Evolutionary conservation across 495 filamentous ascomycete genomes (phyloP).

Genomic region (Xylaria telfairii): DNA sequence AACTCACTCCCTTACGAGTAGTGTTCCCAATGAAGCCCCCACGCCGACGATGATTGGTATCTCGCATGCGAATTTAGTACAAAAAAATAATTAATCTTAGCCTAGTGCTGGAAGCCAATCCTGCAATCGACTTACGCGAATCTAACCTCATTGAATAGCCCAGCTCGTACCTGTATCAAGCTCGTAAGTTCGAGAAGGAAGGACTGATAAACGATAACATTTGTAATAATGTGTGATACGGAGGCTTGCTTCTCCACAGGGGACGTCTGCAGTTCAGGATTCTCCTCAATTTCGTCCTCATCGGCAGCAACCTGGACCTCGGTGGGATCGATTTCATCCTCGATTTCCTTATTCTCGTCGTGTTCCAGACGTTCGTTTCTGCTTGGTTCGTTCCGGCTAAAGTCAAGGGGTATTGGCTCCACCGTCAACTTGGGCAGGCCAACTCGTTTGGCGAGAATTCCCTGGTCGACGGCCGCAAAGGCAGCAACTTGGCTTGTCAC

Average conservation of each 20-base stretch:
- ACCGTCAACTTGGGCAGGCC: slow-evolving; percentile 43
- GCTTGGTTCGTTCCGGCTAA: slow-evolving; percentile 38
- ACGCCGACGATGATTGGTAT: slow-evolving; percentile 28
- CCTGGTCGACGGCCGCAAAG: slow-evolving; percentile 60
- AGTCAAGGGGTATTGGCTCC: slow-evolving; percentile 48
- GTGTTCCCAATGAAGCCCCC: background rate
- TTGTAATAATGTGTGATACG: slow-evolving; percentile 87
- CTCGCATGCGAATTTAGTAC: slow-evolving; percentile 11
- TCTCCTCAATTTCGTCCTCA: slow-evolving; percentile 49
- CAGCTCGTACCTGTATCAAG: slow-evolving; percentile 82
- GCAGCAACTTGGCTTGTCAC: slow-evolving; percentile 53
- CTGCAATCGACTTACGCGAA: slow-evolving; percentile 52
- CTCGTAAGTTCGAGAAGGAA: slow-evolving; percentile 91
- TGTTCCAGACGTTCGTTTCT: slow-evolving; percentile 31
- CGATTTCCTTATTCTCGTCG: slow-evolving; percentile 40
- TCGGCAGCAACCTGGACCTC: slow-evolving; percentile 5
- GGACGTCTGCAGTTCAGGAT: slow-evolving; percentile 31
- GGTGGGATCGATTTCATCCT: slow-evolving; percentile 37
- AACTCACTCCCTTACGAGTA: background rate
- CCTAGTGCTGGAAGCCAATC: background rate
- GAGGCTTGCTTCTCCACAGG: slow-evolving; percentile 60
- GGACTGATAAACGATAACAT: slow-evolving; percentile 75
- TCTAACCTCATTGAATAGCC: slow-evolving; percentile 84
- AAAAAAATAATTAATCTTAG: background rate
- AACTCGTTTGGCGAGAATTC: slow-evolving; percentile 54